Percentiles rank a stretch among this genome's conserved stretches.
Conservation (phyloP, 1,284 basidiomycete genomes). For the Cryptococcus sp. region DNA sequence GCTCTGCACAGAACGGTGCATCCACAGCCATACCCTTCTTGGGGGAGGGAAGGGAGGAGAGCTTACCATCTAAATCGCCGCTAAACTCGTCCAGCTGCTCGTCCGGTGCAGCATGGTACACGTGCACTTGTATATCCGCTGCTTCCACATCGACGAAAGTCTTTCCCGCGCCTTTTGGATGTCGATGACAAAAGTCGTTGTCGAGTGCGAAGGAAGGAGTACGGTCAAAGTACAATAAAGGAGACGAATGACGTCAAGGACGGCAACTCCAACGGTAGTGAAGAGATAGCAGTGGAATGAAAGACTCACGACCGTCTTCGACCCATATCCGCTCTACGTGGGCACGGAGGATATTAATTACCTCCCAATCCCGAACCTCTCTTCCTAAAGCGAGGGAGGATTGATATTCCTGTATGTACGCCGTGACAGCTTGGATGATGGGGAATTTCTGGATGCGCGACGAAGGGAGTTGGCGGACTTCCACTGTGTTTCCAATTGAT, state of each 20-base stretch:
- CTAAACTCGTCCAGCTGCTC: conserved; percentile 78
- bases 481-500: conserved; percentile 60
- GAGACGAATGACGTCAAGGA: too few relatives aligned
- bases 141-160: conserved; percentile 12
- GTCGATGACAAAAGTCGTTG: not conserved
- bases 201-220: conserved; percentile 1
- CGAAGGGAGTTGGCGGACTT: conserved; percentile 70
- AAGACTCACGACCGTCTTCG: conserved; percentile 61
- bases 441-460: conserved; percentile 71
- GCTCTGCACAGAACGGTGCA: not conserved
- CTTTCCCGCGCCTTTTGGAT: not conserved
- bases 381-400: conserved; percentile 51
- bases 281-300: not conserved
- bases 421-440: conserved; percentile 64
- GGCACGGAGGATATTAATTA: conserved; percentile 66
- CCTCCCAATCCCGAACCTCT: conserved; percentile 41
- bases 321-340: conserved; percentile 78
- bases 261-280: conserved; percentile 29
- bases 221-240: too few relatives aligned
- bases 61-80: conserved; percentile 56
- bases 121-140: conserved; percentile 70
- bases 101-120: conserved; percentile 75
- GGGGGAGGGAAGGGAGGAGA: not conserved
- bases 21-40: not conserved
- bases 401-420: conserved; percentile 64